Evolutionary conservation across 768 basidiomycete species (phyloP).

Genomic region (Dioszegia aurantiaca): DNA sequence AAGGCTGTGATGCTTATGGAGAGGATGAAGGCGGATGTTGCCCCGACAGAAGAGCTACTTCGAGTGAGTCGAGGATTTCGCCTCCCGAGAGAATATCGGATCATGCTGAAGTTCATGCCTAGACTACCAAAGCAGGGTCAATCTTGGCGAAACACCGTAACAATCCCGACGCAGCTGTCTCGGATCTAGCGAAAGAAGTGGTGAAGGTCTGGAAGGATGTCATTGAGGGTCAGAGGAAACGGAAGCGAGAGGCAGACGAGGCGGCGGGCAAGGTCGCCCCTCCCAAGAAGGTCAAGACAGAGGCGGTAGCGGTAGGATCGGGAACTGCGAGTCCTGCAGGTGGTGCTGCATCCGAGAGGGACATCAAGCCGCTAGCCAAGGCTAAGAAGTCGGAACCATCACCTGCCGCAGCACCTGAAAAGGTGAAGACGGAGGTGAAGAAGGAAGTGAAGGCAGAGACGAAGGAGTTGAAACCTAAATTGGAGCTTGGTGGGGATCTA

Average conservation of each 20-base stretch:
- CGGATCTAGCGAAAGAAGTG: slow-evolving; percentile 42
- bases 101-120: neutral
- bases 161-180: slow-evolving; percentile 26
- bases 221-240: slow-evolving; percentile 47
- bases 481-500: neutral
- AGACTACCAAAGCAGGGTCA: slow-evolving; percentile 51
- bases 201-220: slow-evolving; percentile 49
- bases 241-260: slow-evolving; percentile 47
- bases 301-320: slow-evolving; percentile 1
- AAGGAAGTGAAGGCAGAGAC: slow-evolving; percentile 15
- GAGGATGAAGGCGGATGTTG: slow-evolving; percentile 35
- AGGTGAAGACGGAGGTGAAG: slow-evolving; percentile 6
- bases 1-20: slow-evolving; percentile 40
- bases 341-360: neutral
- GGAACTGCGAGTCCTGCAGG: slow-evolving; percentile 8
- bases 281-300: slow-evolving; percentile 10
- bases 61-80: slow-evolving; percentile 38
- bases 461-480: slow-evolving; percentile 1
- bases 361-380: neutral
- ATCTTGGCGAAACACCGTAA: slow-evolving; percentile 46
- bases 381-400: slow-evolving; percentile 12
- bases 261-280: slow-evolving; percentile 18
- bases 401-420: too few species aligned
- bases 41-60: slow-evolving; percentile 44
- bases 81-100: too few species aligned